A percentile compares a stretch with the other conserved stretches of the same genome.
phyloP scores from a whole-genome alignment of 257 asterid species.

The Solanum dulcamara region DNA sequence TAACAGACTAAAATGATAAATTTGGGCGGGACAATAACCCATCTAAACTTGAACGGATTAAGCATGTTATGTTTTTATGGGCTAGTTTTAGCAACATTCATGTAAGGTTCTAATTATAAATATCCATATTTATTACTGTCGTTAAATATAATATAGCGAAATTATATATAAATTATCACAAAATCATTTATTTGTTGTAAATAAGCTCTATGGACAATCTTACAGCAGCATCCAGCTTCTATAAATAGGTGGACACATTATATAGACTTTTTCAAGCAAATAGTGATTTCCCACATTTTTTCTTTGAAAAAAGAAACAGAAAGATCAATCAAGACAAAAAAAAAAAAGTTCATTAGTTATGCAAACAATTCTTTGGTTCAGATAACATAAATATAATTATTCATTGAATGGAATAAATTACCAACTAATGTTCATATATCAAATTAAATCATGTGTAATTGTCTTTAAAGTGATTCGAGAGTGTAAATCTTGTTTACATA shows the following conservation, averaged over 20 bases:
- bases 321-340: not conserved
- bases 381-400: slow-evolving; percentile 8
- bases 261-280: not conserved
- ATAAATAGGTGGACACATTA: not conserved
- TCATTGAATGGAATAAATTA: not conserved
- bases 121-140: no score
- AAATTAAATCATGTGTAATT: not conserved
- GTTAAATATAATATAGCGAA: no score
- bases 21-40: no score
- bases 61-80: no score
- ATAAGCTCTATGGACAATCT: not conserved
- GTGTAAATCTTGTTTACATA: not conserved
- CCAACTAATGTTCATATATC: no score
- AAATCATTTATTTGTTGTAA: no score
- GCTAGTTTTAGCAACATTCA: no score
- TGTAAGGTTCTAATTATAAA: no score
- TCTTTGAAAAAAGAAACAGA: not conserved
- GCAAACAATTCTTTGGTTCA: slow-evolving; percentile 47
- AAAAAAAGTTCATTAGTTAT: slow-evolving; percentile 17
- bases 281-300: not conserved
- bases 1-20: no score
- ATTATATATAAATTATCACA: no score
- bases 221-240: not conserved
- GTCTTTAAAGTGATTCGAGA: not conserved
- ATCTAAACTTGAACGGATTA: no score